Evolutionary conservation across 2,329 filamentous ascomycete species (phyloP).

Genomic region (Cladophialophora yegresii): DNA sequence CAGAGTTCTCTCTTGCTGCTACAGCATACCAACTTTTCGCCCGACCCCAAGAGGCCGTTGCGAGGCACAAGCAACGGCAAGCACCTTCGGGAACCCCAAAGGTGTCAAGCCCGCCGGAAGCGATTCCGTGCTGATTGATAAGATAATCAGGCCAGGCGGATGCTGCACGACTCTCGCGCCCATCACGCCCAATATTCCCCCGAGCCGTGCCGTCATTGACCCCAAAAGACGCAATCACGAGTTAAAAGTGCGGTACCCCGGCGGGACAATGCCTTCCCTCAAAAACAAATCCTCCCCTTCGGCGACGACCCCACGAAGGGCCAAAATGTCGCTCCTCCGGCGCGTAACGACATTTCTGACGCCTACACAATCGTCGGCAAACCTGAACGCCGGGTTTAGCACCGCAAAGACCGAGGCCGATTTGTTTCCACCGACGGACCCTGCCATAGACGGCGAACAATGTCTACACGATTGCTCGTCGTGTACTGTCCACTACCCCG

Average conservation of each 20-base stretch:
- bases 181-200: constrained; percentile 1
- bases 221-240: neutral
- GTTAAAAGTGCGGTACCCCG: constrained; percentile 5
- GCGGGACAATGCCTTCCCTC: constrained; percentile 4
- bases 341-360: constrained; percentile 25
- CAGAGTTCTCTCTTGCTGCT: neutral
- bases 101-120: neutral
- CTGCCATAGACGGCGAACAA: constrained; percentile 80
- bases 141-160: constrained; percentile 13
- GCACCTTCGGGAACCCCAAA: neutral
- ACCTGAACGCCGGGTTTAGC: constrained; percentile 41
- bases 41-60: neutral
- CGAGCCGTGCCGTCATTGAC: constrained; percentile 8
- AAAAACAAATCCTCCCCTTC: neutral
- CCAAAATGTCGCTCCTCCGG: constrained; percentile 29
- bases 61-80: neutral
- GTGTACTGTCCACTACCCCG: constrained; percentile 78
- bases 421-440: constrained; percentile 74
- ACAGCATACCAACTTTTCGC: neutral
- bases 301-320: neutral
- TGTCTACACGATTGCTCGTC: constrained; percentile 83
- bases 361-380: constrained; percentile 10
- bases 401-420: constrained; percentile 51
- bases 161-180: neutral
- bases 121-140: constrained; percentile 20